Evolutionary conservation across 2,329 filamentous ascomycete genomes (phyloP).

Genomic region (Diplodia seriata): DNA sequence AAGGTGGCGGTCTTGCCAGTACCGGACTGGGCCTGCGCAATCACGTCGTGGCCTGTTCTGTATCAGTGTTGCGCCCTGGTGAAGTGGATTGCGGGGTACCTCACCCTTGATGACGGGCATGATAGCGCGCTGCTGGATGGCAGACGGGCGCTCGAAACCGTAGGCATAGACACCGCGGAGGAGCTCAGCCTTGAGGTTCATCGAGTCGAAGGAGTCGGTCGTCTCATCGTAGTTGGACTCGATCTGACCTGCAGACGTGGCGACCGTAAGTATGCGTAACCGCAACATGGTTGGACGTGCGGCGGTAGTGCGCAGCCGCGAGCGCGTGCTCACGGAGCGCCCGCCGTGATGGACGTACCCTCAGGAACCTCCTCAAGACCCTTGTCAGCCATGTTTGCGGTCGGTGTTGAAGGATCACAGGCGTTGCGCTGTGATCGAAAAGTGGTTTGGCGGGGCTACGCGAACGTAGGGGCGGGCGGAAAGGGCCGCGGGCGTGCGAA

Average conservation of each 20-base stretch:
- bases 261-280: constrained; percentile 37
- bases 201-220: constrained; percentile 98
- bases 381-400: constrained; percentile 98
- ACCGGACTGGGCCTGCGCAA: constrained; percentile 99
- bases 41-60: constrained; percentile 86
- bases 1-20: constrained; percentile 99
- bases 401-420: constrained; percentile 66
- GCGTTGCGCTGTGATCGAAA: constrained; percentile 60
- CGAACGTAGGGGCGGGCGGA: constrained; percentile 51
- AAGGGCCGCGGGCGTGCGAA: constrained; percentile 46
- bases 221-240: constrained; percentile 99
- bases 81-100: constrained; percentile 44
- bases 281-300: constrained; percentile 2
- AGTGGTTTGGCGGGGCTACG: constrained; percentile 45
- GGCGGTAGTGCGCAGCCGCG: constrained; percentile 19
- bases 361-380: constrained; percentile 98
- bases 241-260: constrained; percentile 78
- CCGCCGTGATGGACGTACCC: constrained; percentile 66
- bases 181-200: constrained; percentile 96
- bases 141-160: constrained; percentile 99
- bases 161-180: constrained; percentile 99
- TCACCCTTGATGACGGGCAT: constrained; percentile 99
- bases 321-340: constrained; percentile 8
- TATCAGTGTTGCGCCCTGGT: constrained; percentile 24
- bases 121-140: constrained; percentile 99